Evolutionary conservation across 495 filamentous ascomycete species (phyloP).

Genomic region (Trichocladium antarcticum): DNA sequence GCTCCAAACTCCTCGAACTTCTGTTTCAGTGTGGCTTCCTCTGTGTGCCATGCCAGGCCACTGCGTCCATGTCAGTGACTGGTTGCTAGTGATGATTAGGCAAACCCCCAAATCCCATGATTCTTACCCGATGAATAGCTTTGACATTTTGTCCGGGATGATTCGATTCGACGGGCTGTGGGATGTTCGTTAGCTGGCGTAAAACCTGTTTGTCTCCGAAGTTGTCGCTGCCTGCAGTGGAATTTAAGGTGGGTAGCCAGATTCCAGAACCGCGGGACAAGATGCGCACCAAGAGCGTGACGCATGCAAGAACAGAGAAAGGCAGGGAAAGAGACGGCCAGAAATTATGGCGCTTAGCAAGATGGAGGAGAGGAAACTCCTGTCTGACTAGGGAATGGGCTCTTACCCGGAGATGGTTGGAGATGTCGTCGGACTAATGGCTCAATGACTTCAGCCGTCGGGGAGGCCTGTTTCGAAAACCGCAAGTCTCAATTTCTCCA

Average conservation of each 20-base stretch:
- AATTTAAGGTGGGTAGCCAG: too few species aligned
- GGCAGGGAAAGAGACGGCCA: conserved; percentile 1
- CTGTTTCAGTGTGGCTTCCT: conserved; percentile 64
- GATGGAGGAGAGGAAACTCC: conserved; percentile 8
- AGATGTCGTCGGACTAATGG: conserved; percentile 14
- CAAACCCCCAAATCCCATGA: background rate
- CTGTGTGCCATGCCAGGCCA: conserved; percentile 96
- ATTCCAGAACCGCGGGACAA: background rate
- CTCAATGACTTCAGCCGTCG: conserved; percentile 23
- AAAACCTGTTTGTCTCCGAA: background rate
- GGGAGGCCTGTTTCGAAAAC: conserved; percentile 14
- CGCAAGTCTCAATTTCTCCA: conserved; percentile 10
- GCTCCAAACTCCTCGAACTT: conserved; percentile 85
- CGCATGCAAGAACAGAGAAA: background rate
- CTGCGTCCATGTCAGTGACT: conserved; percentile 34
- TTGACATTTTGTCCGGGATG: conserved; percentile 57
- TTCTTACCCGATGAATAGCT: conserved; percentile 81
- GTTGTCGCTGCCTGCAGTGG: too few species aligned
- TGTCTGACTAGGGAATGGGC: background rate
- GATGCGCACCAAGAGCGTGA: background rate
- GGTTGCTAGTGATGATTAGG: background rate
- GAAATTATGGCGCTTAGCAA: conserved; percentile 2
- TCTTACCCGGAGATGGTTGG: conserved; percentile 17
- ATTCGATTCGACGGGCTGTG: background rate
- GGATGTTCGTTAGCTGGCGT: background rate